Base-by-base conservation (phyloP, 1,284 basidiomycete species). In the Irpex sp. region DNA sequence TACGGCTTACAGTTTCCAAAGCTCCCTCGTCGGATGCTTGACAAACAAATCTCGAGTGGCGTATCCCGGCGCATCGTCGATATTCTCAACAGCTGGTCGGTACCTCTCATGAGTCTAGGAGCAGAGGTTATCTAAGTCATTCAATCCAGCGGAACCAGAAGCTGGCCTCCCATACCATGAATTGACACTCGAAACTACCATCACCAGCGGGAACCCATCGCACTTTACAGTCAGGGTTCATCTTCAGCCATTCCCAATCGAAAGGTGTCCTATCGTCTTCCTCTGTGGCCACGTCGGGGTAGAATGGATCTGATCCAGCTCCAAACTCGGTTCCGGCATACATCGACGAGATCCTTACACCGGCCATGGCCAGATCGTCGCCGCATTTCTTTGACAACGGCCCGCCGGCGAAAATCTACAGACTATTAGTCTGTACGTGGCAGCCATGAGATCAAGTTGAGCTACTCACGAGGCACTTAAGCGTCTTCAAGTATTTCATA, bases 131-230 rank as follows among this genome's bases (percentile, higher is more conserved):
- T 6, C 31, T 34, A 55, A 59, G 31, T 38, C 40, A 37, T 15
- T 31, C 13, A 21, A 15, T n/a, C 36, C n/a, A n/a, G 17, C 5
- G 26, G 15, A 19, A 8, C 13, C 15, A 17, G 34, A 52, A 17
- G n/a, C n/a, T 15, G 19, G 19, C 19, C 21, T 19, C 21, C 70
- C 8, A 6, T 60, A 78, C 76, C 69, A 77, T 61, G 1, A 78
- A 38, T 37, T 75, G 71, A 3, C 71, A 62, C 40, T 78, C 76
- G 48, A 69, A 78, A 1, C 70, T 66, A 5, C 64, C 72, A 21
- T 76, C 70, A 0, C 68, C 76, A 31, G 74, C 69, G 2, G 72
- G 64, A 13, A 13, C 61, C 74, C 76, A 78, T 17, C 73, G 66
- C 0, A 70, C 9, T 1, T 68, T 67, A 17, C 37, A 40, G 13